Conservation (phyloP, 78 protist genomes). For the Planoprotostelium fungivorum region DNA sequence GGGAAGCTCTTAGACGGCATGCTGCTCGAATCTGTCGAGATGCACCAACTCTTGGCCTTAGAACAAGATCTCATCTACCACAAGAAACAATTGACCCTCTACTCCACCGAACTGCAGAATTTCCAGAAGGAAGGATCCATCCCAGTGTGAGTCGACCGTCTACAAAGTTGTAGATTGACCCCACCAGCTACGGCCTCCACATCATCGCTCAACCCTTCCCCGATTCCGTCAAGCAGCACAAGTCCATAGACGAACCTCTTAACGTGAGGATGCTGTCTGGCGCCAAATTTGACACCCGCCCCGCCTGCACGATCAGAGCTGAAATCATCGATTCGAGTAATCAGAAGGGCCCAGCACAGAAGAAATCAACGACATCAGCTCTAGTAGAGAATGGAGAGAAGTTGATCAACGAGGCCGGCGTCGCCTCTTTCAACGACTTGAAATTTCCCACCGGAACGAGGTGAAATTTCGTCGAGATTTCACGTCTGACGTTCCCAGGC, state of each 20-base stretch:
- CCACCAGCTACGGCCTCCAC: not conserved
- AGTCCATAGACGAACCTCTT: conserved; percentile 1
- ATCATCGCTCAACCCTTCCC: not conserved
- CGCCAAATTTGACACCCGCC: not conserved
- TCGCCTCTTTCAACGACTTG: not conserved
- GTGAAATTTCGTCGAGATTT: not conserved
- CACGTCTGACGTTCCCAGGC: not conserved
- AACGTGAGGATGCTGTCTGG: not conserved
- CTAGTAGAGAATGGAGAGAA: not conserved
- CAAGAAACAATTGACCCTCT: not conserved
- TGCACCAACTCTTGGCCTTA: not conserved
- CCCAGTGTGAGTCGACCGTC: not conserved
- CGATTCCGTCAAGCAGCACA: not conserved
- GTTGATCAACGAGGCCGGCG: not conserved
- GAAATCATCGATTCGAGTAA: not conserved
- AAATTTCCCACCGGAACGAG: not conserved
- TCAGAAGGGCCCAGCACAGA: not conserved
- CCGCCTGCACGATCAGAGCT: not conserved
- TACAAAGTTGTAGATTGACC: not conserved
- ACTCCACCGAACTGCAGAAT: not conserved
- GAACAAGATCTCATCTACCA: not conserved
- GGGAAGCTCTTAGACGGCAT: not conserved
- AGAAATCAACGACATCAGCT: not conserved
- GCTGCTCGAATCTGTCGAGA: not conserved
- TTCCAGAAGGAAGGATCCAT: not conserved